Evolutionary conservation across 1,139 yeast species (phyloP), one percentile per base, ranked within the genome.

Genomic region (Ogataea hybrid): DNA sequence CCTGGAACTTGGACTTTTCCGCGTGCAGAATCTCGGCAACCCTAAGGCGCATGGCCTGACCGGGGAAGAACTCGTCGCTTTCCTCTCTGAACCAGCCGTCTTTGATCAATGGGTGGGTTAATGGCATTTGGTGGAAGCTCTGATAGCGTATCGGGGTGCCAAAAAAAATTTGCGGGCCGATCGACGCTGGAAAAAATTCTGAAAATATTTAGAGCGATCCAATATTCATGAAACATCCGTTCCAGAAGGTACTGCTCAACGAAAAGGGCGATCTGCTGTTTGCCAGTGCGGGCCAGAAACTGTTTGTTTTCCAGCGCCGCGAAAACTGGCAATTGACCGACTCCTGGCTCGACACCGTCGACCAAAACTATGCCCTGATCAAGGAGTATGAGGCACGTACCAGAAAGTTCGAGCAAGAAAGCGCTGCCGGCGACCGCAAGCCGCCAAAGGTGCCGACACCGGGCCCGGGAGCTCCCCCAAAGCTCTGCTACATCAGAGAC

Each of bases 51-150:
- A 92, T 79, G 44, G 96, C 97, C 70, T 90, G 97, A 43, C 98
- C 98, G 12, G 97, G 97, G 84, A 95, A 92, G 74, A 78, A 79
- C 59, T 86, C 83, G 61, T 88, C 88, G 49, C 87, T 84, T 49
- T 84, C 73, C 66, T 90, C 97, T 51, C 83, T 79, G 64, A 90
- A 90, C 97, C 97, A 90, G 46, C 96, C 97, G 65, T 88, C 86
- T 29, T 52, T 46, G 30, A 61, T 51, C 12, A 55, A 37, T 11
- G 63, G 64, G 44, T 61, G 65, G 4, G 60, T 42, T 7, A 50
- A 21, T 31, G 44, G 46, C 32, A 32, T 31, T 10, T 16, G 35
- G 28, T n/a, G 12, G 11, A 23, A 23, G 6, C 12, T 23, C 12
- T 23, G 27, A n/a, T 23, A 23, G 12, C n/a, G n/a, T n/a, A n/a